A percentile compares a stretch with the other conserved stretches of the same genome.
phyloP scores from a whole-genome alignment of 129 eudicot species.

The Smallanthus sonchifolius region DNA sequence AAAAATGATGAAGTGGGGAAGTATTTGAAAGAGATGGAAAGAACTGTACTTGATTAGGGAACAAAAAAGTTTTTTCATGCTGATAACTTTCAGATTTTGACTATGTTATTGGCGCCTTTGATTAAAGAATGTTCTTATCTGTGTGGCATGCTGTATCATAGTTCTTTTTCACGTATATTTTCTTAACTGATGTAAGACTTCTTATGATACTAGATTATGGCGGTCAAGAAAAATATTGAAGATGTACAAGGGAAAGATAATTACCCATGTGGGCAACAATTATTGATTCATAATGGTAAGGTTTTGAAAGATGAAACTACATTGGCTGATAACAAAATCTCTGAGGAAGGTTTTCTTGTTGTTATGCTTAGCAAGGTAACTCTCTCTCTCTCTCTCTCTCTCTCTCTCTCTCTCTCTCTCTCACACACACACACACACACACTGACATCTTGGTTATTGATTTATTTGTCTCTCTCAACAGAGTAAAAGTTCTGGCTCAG shows the following conservation, averaged over 20 bases:
- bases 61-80: background rate
- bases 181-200: conserved; percentile 11
- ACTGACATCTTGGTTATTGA: background rate
- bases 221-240: conserved; percentile 88
- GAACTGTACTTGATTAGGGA: background rate
- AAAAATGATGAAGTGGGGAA: conserved; percentile 1
- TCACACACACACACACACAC: background rate
- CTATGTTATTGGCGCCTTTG: too few relatives aligned
- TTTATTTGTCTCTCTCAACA: conserved; percentile 19
- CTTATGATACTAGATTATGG: conserved; percentile 60
- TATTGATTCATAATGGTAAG: conserved; percentile 88
- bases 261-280: conserved; percentile 93
- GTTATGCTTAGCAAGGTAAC: conserved; percentile 97
- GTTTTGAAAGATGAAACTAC: conserved; percentile 94
- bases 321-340: conserved; percentile 74
- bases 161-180: conserved; percentile 2
- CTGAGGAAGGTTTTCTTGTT: conserved; percentile 93
- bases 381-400: background rate
- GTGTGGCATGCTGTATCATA: conserved; percentile 5
- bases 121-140: too few relatives aligned
- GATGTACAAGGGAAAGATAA: conserved; percentile 92
- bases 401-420: background rate
- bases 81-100: background rate
- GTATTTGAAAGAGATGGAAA: background rate
- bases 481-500: conserved; percentile 57